A percentile compares a stretch with the other conserved stretches of the same genome.
Evolutionary conservation across 2,329 filamentous ascomycete species (phyloP).

Genomic region (Plenodomus lindquistii): DNA sequence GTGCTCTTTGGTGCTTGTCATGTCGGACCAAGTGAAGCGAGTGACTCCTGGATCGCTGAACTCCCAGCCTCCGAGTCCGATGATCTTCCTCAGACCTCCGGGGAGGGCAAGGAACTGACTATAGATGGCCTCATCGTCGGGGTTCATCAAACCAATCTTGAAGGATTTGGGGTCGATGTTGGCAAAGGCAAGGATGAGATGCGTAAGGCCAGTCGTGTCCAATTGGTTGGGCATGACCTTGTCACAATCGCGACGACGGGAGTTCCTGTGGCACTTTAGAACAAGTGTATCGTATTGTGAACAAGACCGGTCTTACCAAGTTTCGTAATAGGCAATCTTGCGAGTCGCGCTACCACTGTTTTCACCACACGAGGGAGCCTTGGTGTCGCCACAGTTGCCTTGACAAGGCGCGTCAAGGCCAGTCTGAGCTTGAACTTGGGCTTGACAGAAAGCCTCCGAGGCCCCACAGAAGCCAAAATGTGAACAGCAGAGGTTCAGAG

Average conservation of each 20-base stretch:
- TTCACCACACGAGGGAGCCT: slow-evolving; percentile 15
- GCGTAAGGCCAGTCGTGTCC: slow-evolving; percentile 25
- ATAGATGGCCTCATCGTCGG: slow-evolving; percentile 22
- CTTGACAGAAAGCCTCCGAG: slow-evolving; percentile 29
- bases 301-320: slow-evolving; percentile 14
- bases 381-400: slow-evolving; percentile 7
- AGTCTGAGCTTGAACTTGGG: slow-evolving; percentile 1
- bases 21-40: slow-evolving; percentile 41
- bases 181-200: slow-evolving; percentile 46
- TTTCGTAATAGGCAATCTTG: slow-evolving; percentile 24
- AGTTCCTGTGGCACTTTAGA: slow-evolving; percentile 12
- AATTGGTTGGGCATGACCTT: slow-evolving; percentile 26
- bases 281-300: background rate
- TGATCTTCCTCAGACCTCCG: slow-evolving; percentile 16
- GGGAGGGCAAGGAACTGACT: slow-evolving; percentile 19
- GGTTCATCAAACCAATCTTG: slow-evolving; percentile 14
- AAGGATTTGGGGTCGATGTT: slow-evolving; percentile 47
- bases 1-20: slow-evolving; percentile 34
- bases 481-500: slow-evolving; percentile 23
- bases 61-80: slow-evolving; percentile 48
- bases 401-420: slow-evolving; percentile 5
- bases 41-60: slow-evolving; percentile 35
- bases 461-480: slow-evolving; percentile 47
- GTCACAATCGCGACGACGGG: slow-evolving; percentile 22
- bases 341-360: slow-evolving; percentile 9